Evolutionary conservation across 1,284 basidiomycete species (phyloP), one percentile per base, ranked within the genome.

Genomic region (Malassezia globosa): DNA sequence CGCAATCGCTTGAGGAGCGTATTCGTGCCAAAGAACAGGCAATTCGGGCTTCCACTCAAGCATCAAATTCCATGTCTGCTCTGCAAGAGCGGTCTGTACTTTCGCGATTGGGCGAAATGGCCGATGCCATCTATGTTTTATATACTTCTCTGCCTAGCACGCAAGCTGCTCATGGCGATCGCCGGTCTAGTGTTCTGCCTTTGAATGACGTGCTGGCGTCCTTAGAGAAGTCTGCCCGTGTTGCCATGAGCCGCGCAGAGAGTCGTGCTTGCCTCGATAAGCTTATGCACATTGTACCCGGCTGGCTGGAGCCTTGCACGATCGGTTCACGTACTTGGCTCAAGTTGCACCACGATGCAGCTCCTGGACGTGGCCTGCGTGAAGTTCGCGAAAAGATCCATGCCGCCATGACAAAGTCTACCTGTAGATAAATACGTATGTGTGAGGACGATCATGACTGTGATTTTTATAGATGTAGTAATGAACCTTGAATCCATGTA

Each of bases 21-120:
- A 52, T 52, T 19, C 38, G 50, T 3, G 50, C 50, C 2, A 52
- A 52, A 23, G 50, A 52, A 23, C 42, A 46, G 36, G 50, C 50
- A 3, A 18, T 10, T 10, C 26, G 41, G 11, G 18, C 34, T 7
- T 45, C 19, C 21, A 37, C 25, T 2, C 6, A 7, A 7, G 16
- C 3, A 13, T 3, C 4, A 10, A 26, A 16, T 7, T 13, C n/a
- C 16, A 33, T 33, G 8, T 29, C 26, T 2, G 14, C 29, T 23
- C 29, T 51, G 22, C 42, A 52, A 13, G 23, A 46, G 21, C 44
- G 45, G 7, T 33, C 50, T 18, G 27, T 42, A 26, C 39, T 52
- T n/a, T 52, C 50, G 27, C 44, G 50, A 5, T 33, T 52, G 23
- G 24, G 19, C 14, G 50, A 46, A 24, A 34, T 47, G 26, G 50